Conservation (phyloP, 345 rosid genomes). For the Turnera subulata region DNA sequence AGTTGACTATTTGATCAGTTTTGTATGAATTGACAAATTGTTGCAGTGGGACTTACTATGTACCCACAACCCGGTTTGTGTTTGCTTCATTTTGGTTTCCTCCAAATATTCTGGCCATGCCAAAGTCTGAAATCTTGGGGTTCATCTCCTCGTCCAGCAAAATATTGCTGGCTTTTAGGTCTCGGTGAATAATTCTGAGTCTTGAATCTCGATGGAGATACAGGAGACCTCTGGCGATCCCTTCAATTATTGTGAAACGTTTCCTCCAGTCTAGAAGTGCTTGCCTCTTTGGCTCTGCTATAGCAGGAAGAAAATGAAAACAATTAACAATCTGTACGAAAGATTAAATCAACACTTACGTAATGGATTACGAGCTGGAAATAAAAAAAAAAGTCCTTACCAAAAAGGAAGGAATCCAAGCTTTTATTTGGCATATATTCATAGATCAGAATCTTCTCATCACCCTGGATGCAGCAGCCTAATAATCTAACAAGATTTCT, state of each 20-base stretch:
- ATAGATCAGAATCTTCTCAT: slow-evolving; percentile 21
- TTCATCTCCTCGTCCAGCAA: slow-evolving; percentile 24
- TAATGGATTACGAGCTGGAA: not conserved
- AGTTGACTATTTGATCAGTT: not conserved
- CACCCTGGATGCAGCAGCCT: slow-evolving; percentile 23
- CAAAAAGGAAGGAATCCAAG: slow-evolving; percentile 25
- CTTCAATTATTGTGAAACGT: slow-evolving; percentile 18
- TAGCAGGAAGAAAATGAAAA: not conserved
- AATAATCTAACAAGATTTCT: slow-evolving; percentile 28
- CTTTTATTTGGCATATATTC: slow-evolving; percentile 29
- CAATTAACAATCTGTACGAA: not conserved
- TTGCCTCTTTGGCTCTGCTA: slow-evolving; percentile 15
- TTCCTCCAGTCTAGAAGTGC: slow-evolving; percentile 18
- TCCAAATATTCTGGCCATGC: slow-evolving; percentile 28
- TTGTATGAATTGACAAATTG: not conserved
- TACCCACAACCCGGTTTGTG: slow-evolving; percentile 28
- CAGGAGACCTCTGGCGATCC: slow-evolving; percentile 28
- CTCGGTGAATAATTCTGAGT: slow-evolving; percentile 25
- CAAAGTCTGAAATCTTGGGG: slow-evolving; percentile 30
- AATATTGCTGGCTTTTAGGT: slow-evolving; percentile 30
- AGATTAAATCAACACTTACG: not conserved
- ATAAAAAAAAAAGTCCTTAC: slow-evolving; percentile 2
- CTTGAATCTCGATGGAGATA: slow-evolving; percentile 30
- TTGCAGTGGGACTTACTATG: slow-evolving; percentile 17
- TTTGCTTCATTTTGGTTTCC: slow-evolving; percentile 26